Percentiles rank a stretch among this genome's conserved stretches.
phyloP scores from a whole-genome alignment of 2,329 filamentous ascomycete genomes.

The Lasiodiplodia gonubiensis region DNA sequence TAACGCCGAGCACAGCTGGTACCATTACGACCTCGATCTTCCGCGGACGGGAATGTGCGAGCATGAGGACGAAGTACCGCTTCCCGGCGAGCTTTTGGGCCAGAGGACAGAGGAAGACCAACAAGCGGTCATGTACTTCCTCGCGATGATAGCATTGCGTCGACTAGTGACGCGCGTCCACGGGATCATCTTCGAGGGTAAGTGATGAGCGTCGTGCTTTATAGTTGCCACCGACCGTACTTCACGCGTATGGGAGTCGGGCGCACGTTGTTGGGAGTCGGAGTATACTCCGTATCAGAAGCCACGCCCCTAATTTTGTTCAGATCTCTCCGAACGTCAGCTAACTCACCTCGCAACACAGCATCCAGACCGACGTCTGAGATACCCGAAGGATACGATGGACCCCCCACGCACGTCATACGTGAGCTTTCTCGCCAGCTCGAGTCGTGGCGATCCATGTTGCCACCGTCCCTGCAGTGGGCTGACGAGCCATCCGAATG shows the following conservation, averaged over 20 bases:
- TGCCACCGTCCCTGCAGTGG: constrained; percentile 64
- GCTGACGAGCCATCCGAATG: constrained; percentile 57
- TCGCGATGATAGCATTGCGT: constrained; percentile 64
- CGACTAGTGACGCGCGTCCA: constrained; percentile 61
- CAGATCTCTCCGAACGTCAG: constrained; percentile 1
- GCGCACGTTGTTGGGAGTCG: constrained; percentile 14
- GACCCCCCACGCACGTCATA: constrained; percentile 52
- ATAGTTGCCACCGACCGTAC: neutral
- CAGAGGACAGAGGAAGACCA: constrained; percentile 47
- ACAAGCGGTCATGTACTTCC: constrained; percentile 63
- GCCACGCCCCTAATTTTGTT: neutral
- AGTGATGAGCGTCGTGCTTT: constrained; percentile 33
- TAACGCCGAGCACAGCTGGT: constrained; percentile 47
- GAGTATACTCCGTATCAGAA: constrained; percentile 29
- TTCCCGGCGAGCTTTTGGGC: constrained; percentile 60
- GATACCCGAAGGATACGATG: constrained; percentile 42
- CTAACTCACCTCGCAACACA: constrained; percentile 20
- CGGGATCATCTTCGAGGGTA: constrained; percentile 58
- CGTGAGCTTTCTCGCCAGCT: constrained; percentile 61
- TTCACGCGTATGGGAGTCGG: constrained; percentile 6
- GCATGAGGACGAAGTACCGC: constrained; percentile 59
- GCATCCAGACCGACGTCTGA: constrained; percentile 26
- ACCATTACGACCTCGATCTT: constrained; percentile 65
- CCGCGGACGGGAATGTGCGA: constrained; percentile 61
- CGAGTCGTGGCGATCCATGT: constrained; percentile 62